Conservation (phyloP, 1,284 basidiomycete genomes). For the Papiliotrema terrestris region DNA sequence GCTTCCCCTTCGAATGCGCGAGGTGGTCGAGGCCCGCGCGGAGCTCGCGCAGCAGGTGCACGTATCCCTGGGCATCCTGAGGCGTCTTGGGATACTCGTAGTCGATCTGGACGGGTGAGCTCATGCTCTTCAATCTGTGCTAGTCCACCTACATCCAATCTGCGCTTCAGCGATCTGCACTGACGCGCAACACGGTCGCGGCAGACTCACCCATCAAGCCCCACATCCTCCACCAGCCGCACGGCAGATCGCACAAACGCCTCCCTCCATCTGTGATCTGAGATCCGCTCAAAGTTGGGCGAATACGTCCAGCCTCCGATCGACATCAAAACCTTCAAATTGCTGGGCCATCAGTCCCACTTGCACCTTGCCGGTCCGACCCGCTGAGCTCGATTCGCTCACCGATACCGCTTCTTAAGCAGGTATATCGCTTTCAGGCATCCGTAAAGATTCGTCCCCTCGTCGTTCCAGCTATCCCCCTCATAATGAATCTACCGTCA, state of each 20-base stretch:
- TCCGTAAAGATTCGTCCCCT: conserved; percentile 75
- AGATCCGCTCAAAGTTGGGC: conserved; percentile 55
- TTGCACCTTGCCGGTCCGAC: background rate
- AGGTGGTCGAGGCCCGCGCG: conserved; percentile 49
- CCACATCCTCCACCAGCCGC: conserved; percentile 75
- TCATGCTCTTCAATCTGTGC: too few species aligned
- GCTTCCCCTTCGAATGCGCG: conserved; percentile 34
- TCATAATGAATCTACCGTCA: conserved; percentile 57
- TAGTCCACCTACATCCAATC: conserved; percentile 67
- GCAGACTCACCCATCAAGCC: conserved; percentile 71
- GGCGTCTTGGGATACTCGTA: conserved; percentile 55
- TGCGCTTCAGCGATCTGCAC: conserved; percentile 6
- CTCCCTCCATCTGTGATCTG: conserved; percentile 58
- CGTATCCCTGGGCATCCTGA: conserved; percentile 52
- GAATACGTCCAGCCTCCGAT: conserved; percentile 88
- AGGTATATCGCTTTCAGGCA: conserved; percentile 84
- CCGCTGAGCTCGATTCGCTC: background rate
- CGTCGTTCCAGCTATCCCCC: conserved; percentile 85
- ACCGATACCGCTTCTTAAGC: conserved; percentile 69
- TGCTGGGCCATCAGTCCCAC: conserved; percentile 47
- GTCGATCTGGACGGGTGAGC: too few species aligned
- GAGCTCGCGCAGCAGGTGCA: conserved; percentile 50
- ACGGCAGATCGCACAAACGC: conserved; percentile 71
- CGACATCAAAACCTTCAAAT: conserved; percentile 72
- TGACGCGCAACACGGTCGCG: background rate